Evolutionary conservation across 495 filamentous ascomycete species (phyloP).

Genomic region (Glarea lozoyensis): DNA sequence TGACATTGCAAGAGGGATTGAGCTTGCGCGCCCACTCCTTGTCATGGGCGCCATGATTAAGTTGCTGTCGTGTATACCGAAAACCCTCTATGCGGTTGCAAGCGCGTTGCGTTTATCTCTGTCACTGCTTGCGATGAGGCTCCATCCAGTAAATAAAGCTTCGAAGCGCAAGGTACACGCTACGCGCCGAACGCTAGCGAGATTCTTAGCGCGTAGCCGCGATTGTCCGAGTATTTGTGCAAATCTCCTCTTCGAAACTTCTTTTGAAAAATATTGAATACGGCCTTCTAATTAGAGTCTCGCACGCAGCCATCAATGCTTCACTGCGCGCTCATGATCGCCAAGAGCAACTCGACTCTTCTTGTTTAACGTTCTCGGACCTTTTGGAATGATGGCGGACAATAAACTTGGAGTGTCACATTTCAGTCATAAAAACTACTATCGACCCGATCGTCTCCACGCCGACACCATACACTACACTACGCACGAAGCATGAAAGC

Average conservation of each 20-base stretch:
- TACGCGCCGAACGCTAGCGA: slow-evolving; percentile 1
- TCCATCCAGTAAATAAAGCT: slow-evolving; percentile 1
- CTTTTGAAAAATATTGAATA: slow-evolving; percentile 63
- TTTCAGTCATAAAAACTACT: neutral
- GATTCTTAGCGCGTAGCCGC: slow-evolving; percentile 6
- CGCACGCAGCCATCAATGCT: slow-evolving; percentile 92
- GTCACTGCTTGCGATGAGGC: too few relatives aligned
- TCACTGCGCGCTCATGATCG: slow-evolving; percentile 97
- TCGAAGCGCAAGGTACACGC: neutral
- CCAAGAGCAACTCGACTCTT: slow-evolving; percentile 73
- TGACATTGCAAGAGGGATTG: too few relatives aligned
- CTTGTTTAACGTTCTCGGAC: slow-evolving; percentile 57
- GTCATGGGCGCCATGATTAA: slow-evolving; percentile 19
- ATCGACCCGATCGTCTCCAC: neutral
- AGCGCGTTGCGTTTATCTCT: too few relatives aligned
- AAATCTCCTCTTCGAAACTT: slow-evolving; percentile 41
- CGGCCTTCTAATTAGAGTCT: slow-evolving; percentile 99
- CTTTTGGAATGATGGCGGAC: slow-evolving; percentile 44
- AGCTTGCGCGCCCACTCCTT: slow-evolving; percentile 3
- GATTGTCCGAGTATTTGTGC: slow-evolving; percentile 10
- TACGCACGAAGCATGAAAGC: too few relatives aligned
- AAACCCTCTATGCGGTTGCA: too few relatives aligned
- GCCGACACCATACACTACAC: too few relatives aligned
- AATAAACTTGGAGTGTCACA: slow-evolving; percentile 25
- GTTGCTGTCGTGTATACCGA: neutral